Base-by-base conservation (phyloP, 352 stramenopile species). In the Pseudoperonospora humuli region DNA sequence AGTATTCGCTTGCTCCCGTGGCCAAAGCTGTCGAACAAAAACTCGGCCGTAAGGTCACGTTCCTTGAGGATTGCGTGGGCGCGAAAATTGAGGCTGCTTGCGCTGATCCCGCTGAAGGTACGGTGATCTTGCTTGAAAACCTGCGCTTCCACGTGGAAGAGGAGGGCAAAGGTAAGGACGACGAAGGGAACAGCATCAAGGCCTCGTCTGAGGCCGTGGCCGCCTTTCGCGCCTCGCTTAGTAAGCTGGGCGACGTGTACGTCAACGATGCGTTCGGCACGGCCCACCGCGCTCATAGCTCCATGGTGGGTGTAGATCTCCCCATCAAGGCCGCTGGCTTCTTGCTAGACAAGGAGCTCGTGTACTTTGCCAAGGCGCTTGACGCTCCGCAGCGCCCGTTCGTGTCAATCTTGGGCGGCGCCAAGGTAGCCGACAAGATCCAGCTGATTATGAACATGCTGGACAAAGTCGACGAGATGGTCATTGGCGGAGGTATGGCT, bases 261-360 rank as follows among this genome's bases (percentile, higher is more conserved):
- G 94, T 99, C 11, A 99, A 98, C 76, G 97, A 99, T 68, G 97
- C 97, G 19, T 99, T 99, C 70, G 97, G 97, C 39, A 99, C 96
- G 28, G 96, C 96, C 14, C 97, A 99, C 75, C 89, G 97, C 50
- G 96, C 96, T 7, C 97, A 99, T 67, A 96, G 84, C 55, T 99
- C 95, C 26, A 99, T 97, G 62, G 97, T 97, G 35, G 97, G 96
- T 43, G 95, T 99, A 20, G 56, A 88, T 35, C 70, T 95, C 5
- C 79, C 91, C 10, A 61, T 89, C 7, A 84, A 90, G 35, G 75
- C 90, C 28, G 93, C 91, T 28, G 96, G 97, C 39, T 98, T 98
- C 62, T 62, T 99, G 24, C 68, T 99, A 21, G 93, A 99, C 66
- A 99, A 99, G 84, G 97, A 99, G 73, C 78, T 99, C 4, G 87